Evolutionary conservation across 2,329 filamentous ascomycete genomes (phyloP), one percentile per base, ranked within the genome.

Genomic region (Macroventuria anomochaeta): DNA sequence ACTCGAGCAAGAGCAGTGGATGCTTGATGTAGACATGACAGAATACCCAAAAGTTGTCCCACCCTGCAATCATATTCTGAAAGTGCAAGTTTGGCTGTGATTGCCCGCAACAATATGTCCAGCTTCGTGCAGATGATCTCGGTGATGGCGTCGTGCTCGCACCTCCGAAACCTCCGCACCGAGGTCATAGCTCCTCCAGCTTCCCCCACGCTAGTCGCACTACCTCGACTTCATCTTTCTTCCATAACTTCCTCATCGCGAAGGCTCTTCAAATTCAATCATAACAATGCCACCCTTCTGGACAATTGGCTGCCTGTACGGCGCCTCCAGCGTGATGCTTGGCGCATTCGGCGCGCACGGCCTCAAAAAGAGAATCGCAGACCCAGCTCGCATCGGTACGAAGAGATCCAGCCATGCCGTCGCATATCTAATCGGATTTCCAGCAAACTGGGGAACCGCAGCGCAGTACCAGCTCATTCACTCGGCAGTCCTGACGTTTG

Each of bases 381-480:
- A 88, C 61, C 85, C 86, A 3, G 72, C 77, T 11, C 80, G 80
- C 55, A 71, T 88, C 33, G 81, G 51, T 54, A 31, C 15, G 39
- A 12, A 3, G 10, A n/a, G 20, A 21, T 3, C 18, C 15, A 20
- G 10, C n/a, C 26, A 28, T 18, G 5, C 21, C n/a, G 6, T 17
- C 23, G 3, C 43, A 10, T 5, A 7, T 20, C 37, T 38, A 32
- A 41, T 23, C 7, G 3, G 2, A 1, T 3, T 6, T 12, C 3
- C 11, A 54, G 51, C 83, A 5, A 87, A 79, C 68, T 89, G 85
- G 81, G 71, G 74, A 10, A 89, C 86, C 0, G 87, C 86, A 2
- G 86, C 86, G 2, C 85, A 89, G 33, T 89, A 89, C 63, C 86
- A 88, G 85, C 79, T 89, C 38, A 75, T 87, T 40, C 86, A 89